These are phyloP conservation scores for Paramecium sonneborni DNA, from an alignment of 73 alveolate genomes.

Conservation along the genomic window DNA sequence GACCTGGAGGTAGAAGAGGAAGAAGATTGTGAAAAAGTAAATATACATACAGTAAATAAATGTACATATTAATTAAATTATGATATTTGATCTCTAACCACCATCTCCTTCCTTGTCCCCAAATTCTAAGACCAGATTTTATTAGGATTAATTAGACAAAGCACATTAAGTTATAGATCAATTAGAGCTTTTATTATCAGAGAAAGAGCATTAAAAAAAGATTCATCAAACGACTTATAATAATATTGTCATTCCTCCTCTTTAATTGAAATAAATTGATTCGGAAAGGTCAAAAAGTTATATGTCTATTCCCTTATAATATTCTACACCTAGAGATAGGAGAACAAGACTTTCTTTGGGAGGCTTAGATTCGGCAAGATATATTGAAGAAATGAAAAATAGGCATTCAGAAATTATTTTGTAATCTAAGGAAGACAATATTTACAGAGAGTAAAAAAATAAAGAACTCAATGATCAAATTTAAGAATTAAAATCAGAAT, in stretches of 20 bases:
- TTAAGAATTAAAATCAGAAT: constrained; percentile 2
- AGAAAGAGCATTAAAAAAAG: background rate
- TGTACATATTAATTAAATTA: background rate
- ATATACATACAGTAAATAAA: background rate
- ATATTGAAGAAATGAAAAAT: background rate
- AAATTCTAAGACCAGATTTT: background rate
- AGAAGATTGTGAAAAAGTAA: constrained; percentile 91
- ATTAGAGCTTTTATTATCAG: background rate
- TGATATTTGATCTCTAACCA: constrained; percentile 28
- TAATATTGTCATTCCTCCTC: background rate
- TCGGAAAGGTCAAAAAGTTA: background rate
- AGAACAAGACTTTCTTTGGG: background rate
- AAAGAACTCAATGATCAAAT: background rate
- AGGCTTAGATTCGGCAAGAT: background rate
- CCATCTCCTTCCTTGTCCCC: constrained; percentile 25
- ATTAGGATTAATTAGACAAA: background rate
- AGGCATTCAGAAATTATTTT: background rate
- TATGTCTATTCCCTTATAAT: background rate
- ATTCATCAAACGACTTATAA: background rate
- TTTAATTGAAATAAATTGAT: background rate
- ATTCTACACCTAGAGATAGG: constrained; percentile 11
- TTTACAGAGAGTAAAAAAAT: background rate
- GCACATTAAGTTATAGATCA: background rate
- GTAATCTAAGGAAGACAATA: background rate
- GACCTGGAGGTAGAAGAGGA: constrained; percentile 99